Base-by-base conservation (phyloP, 805 yeast species). In the Candida manassasensis region DNA sequence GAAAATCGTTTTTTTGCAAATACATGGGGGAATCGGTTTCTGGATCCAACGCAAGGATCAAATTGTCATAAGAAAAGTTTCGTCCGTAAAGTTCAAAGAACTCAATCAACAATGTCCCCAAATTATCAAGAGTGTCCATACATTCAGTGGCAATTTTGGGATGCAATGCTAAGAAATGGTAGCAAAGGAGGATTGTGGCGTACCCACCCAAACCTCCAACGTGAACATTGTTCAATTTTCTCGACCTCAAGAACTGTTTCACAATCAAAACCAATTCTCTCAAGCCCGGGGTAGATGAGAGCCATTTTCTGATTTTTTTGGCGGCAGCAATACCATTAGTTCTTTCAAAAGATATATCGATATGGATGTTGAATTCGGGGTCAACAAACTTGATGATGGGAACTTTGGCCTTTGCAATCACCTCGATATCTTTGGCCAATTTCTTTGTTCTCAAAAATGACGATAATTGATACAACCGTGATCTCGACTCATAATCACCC, bases 171-270 rank as follows among this genome's bases (percentile, higher is more conserved):
- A 89, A 59, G 51, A 89, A 88, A 12, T 90, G 79, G 48, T 79
- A 80, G 12, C 84, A 87, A 52, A 93, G 52, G 49, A 96, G 88
- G 29, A 89, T 86, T n/a, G 86, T 84, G 6, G 96, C 78, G 55
- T 82, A 90, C 0, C 97, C 97, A 27, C 98, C 97, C 4, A 90
- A 63, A 0, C 97, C 97, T 34, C 98, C 98, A 15, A 80, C 79
- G 48, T 84, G 94, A 11, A 90, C 97, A 43, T 85, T 83, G 50
- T 88, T 87, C 41, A 89, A 64, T 39, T 72, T 76, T 49, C 97
- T 69, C 2, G 86, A 78, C 21, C 87, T 68, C 33, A 90, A 67
- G 50, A 89, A 90, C 53, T 85, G 96, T 58, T 93, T 89, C 4
- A 90, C 72, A 2, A 88, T 77, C 32, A 90, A 64, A 1, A 83